These are phyloP conservation scores for Sporothrix luriei DNA, from an alignment of 2,329 filamentous ascomycete genomes.

Conservation along the genomic window DNA sequence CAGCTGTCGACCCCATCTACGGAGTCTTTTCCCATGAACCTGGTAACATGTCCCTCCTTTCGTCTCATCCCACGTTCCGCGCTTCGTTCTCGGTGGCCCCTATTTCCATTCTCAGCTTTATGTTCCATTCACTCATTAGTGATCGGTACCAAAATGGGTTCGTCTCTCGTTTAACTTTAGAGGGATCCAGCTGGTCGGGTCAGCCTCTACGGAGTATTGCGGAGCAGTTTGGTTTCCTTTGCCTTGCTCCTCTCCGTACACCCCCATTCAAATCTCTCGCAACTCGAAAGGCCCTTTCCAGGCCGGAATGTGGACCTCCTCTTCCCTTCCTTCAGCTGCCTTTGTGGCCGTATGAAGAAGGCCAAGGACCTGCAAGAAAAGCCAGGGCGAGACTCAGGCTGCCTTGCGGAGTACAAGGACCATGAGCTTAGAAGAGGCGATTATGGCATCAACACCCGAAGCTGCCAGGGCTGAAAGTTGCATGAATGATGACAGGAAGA, in stretches of 20 bases:
- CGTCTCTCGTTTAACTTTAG: not conserved
- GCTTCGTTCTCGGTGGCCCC: constrained; percentile 6
- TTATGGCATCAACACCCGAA: not conserved
- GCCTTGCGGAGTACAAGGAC: not conserved
- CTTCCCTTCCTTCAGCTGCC: not conserved
- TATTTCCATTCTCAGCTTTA: not conserved
- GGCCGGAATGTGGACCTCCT: not conserved
- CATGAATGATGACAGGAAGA: not conserved
- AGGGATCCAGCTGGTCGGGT: constrained; percentile 13
- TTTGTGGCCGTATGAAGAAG: not conserved
- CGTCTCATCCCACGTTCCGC: not conserved
- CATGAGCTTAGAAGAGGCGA: not conserved
- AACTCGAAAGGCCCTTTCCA: not conserved
- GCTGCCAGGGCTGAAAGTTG: not conserved
- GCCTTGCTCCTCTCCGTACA: not conserved
- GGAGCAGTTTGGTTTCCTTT: not conserved
- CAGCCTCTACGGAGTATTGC: not conserved
- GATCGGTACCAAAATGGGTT: not conserved
- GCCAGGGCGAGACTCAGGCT: not conserved
- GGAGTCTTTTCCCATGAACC: constrained; percentile 7
- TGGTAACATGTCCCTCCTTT: not conserved
- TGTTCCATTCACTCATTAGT: not conserved
- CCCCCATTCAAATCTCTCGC: not conserved
- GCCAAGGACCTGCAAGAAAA: not conserved
- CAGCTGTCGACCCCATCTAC: not conserved